Evolutionary conservation across 2,329 filamentous ascomycete species (phyloP).

Genomic region (Aspergillus jensenii): DNA sequence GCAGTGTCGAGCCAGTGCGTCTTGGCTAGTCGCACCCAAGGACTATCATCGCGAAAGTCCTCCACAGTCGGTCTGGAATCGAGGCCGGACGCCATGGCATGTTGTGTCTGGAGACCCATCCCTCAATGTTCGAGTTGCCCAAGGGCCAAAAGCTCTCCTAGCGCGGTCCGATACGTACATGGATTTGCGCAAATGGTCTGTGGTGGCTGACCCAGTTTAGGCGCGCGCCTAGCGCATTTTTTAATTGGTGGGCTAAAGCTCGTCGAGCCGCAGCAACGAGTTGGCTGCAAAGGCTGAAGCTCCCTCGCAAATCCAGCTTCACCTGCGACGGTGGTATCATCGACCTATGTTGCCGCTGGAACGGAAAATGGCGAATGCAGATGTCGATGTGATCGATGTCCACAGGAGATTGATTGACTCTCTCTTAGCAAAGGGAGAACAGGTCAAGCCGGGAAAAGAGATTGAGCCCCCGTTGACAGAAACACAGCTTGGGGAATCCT

Average conservation of each 20-base stretch:
- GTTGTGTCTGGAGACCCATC: constrained; percentile 43
- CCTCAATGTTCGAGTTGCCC: constrained; percentile 42
- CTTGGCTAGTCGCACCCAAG: constrained; percentile 69
- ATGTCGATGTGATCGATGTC: constrained; percentile 36
- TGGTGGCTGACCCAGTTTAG: constrained; percentile 19
- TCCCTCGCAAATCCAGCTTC: constrained; percentile 9
- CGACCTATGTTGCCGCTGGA: not conserved
- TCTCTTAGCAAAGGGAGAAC: constrained; percentile 60
- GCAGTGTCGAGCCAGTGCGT: constrained; percentile 77
- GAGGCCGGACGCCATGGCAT: constrained; percentile 59
- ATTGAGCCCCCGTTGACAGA: constrained; percentile 77
- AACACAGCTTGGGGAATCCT: constrained; percentile 51
- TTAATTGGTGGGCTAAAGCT: constrained; percentile 22
- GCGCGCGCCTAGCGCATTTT: constrained; percentile 29
- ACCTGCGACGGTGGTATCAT: not conserved
- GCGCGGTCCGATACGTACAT: constrained; percentile 44
- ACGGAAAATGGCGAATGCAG: constrained; percentile 33
- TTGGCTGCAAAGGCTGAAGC: not conserved
- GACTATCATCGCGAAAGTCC: constrained; percentile 43
- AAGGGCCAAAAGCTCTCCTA: constrained; percentile 57
- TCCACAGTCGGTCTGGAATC: constrained; percentile 44
- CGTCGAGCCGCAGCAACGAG: constrained; percentile 31
- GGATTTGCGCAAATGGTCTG: constrained; percentile 31
- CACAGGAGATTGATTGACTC: constrained; percentile 57
- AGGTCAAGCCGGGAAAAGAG: constrained; percentile 57